phyloP scores from a whole-genome alignment of 129 eudicot genomes.

The Helianthus annuus region DNA sequence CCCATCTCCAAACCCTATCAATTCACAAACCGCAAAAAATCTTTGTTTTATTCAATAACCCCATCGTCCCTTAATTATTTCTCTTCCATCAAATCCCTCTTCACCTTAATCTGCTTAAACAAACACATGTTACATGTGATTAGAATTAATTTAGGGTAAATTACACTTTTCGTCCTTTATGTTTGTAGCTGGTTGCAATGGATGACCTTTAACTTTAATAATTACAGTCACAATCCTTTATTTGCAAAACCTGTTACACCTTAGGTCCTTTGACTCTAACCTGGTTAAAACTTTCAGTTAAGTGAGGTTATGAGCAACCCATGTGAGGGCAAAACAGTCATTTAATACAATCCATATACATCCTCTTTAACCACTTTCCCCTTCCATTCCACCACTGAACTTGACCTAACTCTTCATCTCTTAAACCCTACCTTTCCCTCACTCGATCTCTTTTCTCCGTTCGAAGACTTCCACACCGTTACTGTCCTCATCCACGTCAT shows the following conservation, averaged over 20 bases:
- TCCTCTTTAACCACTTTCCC: conserved; percentile 20
- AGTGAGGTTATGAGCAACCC: too few relatives aligned
- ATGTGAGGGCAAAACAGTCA: too few relatives aligned
- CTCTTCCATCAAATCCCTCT: conserved; percentile 48
- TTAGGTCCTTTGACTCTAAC: too few relatives aligned
- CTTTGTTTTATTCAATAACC: conserved; percentile 52
- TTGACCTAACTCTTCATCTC: conserved; percentile 50
- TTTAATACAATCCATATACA: too few relatives aligned
- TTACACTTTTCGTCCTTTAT: too few relatives aligned
- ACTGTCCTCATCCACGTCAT: conserved; percentile 62
- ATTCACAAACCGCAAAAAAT: conserved; percentile 33
- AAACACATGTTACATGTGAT: too few relatives aligned
- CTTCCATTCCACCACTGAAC: conserved; percentile 30
- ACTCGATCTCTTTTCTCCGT: conserved; percentile 38
- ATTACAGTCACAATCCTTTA: too few relatives aligned
- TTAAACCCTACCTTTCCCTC: conserved; percentile 32
- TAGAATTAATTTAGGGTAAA: too few relatives aligned
- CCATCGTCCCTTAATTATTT: conserved; percentile 38
- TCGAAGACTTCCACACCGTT: conserved; percentile 38
- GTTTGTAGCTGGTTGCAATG: too few relatives aligned
- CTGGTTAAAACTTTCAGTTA: too few relatives aligned
- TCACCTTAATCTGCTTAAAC: conserved; percentile 37
- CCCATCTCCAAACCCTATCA: conserved; percentile 38
- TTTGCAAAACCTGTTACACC: too few relatives aligned
- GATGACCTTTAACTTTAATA: too few relatives aligned